Conservation (phyloP, 495 filamentous ascomycete genomes). For the Xylaria intraflava region DNA sequence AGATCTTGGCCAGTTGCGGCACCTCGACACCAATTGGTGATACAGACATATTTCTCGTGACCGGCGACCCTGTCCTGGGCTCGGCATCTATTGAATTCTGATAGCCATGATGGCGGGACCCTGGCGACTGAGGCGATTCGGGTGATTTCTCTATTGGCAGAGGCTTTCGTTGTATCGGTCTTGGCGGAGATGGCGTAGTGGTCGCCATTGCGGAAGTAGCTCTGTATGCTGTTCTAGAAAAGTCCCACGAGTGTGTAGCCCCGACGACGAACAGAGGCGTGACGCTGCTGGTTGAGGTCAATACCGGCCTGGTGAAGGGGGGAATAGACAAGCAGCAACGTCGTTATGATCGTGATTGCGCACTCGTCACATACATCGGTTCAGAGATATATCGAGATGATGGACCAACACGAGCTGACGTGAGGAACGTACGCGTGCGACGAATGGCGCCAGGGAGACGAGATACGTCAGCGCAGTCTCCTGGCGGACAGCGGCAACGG, state of each 20-base stretch:
- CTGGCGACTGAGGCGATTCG: constrained; percentile 15
- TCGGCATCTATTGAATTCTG: constrained; percentile 29
- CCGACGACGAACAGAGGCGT: background rate
- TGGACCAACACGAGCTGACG: constrained; percentile 7
- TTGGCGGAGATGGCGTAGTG: constrained; percentile 27
- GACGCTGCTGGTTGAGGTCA: background rate
- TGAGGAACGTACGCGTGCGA: constrained; percentile 9
- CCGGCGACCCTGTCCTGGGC: constrained; percentile 27
- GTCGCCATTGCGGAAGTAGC: constrained; percentile 37
- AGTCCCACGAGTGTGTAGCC: constrained; percentile 7
- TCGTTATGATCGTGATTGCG: constrained; percentile 18
- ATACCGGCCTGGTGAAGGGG: background rate
- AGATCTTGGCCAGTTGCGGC: constrained; percentile 34
- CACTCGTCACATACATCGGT: constrained; percentile 18
- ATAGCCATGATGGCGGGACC: constrained; percentile 32
- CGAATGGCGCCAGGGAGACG: background rate
- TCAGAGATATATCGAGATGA: constrained; percentile 11
- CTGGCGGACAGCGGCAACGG: background rate
- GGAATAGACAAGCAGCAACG: constrained; percentile 9
- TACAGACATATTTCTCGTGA: constrained; percentile 31
- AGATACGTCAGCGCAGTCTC: background rate
- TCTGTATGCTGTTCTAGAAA: background rate
- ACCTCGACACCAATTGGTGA: constrained; percentile 40
- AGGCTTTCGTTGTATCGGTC: constrained; percentile 38
- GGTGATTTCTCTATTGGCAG: constrained; percentile 29